These are phyloP conservation scores for Alternaria angustiovoidea DNA, from an alignment of 2,329 filamentous ascomycete genomes.

Conservation along the genomic window DNA sequence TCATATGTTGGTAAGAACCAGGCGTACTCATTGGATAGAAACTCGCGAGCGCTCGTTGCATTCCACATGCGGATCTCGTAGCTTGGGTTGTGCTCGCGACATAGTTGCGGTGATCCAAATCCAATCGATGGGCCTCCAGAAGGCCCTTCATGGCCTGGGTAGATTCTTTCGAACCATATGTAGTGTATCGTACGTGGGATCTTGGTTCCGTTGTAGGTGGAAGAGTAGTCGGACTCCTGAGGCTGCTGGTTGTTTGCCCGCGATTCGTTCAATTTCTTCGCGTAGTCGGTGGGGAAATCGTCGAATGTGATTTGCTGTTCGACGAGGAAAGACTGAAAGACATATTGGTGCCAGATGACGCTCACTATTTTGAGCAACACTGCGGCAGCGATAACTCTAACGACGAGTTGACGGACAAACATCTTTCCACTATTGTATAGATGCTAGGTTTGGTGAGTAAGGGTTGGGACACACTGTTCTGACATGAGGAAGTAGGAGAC, in stretches of 20 bases:
- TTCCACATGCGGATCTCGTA: conserved; percentile 33
- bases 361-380: conserved; percentile 12
- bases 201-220: conserved; percentile 8
- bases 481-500: not conserved
- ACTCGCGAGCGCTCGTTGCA: conserved; percentile 21
- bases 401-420: not conserved
- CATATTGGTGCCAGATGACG: conserved; percentile 12
- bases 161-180: conserved; percentile 27
- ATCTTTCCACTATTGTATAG: not conserved
- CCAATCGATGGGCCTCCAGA: conserved; percentile 15
- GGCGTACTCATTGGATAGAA: conserved; percentile 24
- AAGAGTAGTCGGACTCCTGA: conserved; percentile 18
- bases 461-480: not conserved
- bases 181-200: conserved; percentile 27
- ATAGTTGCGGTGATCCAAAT: conserved; percentile 25
- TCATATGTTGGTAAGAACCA: conserved; percentile 35
- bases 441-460: not conserved
- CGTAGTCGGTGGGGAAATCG: conserved; percentile 17
- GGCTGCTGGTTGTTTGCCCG: conserved; percentile 9
- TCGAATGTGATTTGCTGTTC: conserved; percentile 14
- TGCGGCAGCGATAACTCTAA: conserved; percentile 1
- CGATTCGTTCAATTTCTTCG: conserved; percentile 18
- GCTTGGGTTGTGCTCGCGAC: conserved; percentile 24
- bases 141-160: conserved; percentile 16
- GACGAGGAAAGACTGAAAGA: conserved; percentile 17